These are phyloP conservation scores for Fusarium staphyleae DNA, from an alignment of 2,329 filamentous ascomycete genomes.

Conservation along the genomic window DNA sequence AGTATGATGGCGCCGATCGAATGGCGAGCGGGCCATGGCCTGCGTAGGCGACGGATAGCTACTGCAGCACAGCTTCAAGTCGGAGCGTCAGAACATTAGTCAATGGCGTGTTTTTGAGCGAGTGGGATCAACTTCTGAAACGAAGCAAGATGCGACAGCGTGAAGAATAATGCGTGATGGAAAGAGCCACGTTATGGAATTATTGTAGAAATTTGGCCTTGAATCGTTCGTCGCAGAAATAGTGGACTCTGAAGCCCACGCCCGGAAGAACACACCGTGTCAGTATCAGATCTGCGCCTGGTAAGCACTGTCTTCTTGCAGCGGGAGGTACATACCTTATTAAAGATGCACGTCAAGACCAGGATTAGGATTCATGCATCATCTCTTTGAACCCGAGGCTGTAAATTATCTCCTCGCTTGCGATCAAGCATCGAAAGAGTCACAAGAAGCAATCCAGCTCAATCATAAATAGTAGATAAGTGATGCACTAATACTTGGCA, in stretches of 20 bases:
- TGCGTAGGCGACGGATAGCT: constrained; percentile 12
- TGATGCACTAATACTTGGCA: no score
- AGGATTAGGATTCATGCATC: no score
- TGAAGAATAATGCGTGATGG: not conserved
- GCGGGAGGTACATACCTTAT: no score
- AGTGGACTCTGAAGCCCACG: constrained; percentile 20
- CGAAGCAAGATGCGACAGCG: not conserved
- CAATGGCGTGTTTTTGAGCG: not conserved
- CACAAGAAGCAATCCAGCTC: no score
- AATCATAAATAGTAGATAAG: no score
- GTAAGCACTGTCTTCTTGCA: no score
- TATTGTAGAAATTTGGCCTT: constrained; percentile 20
- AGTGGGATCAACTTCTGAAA: not conserved
- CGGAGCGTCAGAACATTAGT: not conserved
- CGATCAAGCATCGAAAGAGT: no score
- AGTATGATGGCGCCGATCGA: constrained; percentile 34
- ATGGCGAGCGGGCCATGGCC: constrained; percentile 39
- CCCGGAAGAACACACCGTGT: no score
- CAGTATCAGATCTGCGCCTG: no score
- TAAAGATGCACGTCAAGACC: no score
- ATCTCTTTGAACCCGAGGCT: no score
- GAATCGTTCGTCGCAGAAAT: constrained; percentile 1
- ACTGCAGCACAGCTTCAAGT: not conserved
- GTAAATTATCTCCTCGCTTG: no score
- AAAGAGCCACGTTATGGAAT: constrained; percentile 16